Percentiles rank a stretch among this genome's conserved stretches.
These are phyloP conservation scores for Angomonas deanei DNA, from an alignment of 208 protist species.

Conservation along the genomic window DNA sequence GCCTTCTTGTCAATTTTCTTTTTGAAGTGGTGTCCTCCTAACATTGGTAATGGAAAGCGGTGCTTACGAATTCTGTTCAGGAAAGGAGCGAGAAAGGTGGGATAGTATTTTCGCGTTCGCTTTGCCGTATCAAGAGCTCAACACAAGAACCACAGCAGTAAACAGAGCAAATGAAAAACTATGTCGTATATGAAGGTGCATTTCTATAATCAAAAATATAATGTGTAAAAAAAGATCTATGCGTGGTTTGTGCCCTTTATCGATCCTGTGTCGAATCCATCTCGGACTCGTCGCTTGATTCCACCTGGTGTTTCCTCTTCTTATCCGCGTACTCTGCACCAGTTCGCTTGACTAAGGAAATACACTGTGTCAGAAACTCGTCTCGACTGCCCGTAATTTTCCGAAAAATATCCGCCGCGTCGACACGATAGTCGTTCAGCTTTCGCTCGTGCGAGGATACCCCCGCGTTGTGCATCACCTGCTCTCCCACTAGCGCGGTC, in stretches of 20 bases:
- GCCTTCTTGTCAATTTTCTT: constrained; percentile 68
- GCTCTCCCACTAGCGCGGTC: background rate
- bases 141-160: too few relatives aligned
- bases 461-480: background rate
- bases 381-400: constrained; percentile 69
- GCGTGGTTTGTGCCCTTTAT: too few relatives aligned
- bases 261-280: background rate
- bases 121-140: too few relatives aligned
- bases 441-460: constrained; percentile 42
- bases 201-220: too few relatives aligned
- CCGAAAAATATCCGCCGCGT: constrained; percentile 65
- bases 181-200: too few relatives aligned
- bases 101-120: too few relatives aligned
- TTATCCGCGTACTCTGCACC: constrained; percentile 6
- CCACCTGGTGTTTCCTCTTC: background rate
- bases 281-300: background rate
- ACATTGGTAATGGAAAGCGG: constrained; percentile 21
- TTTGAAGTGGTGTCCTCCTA: constrained; percentile 57
- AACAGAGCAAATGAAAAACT: too few relatives aligned
- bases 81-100: too few relatives aligned
- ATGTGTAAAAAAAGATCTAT: too few relatives aligned
- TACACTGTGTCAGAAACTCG: constrained; percentile 67
- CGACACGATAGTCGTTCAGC: constrained; percentile 57
- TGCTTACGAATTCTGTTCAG: too few relatives aligned
- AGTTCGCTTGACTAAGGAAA: constrained; percentile 49